Evolutionary conservation across 495 filamentous ascomycete species (phyloP).

Genomic region (Acidomyces sp.): DNA sequence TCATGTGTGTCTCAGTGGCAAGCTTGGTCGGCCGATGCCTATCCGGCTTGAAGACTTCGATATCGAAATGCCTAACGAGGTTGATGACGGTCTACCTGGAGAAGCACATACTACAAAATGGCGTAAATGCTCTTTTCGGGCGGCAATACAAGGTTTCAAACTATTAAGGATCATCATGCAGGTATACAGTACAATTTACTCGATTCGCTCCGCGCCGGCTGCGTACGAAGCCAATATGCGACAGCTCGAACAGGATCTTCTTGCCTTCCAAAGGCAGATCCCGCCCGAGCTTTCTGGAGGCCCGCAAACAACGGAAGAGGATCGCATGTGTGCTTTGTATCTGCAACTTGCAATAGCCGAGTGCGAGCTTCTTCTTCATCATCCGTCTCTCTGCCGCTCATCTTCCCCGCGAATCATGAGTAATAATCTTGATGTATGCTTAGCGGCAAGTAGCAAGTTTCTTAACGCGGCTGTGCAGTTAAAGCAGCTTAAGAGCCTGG

Average conservation of each 20-base stretch:
- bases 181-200: conserved; percentile 59
- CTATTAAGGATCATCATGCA: conserved; percentile 50
- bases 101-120: conserved; percentile 38
- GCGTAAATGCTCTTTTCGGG: conserved; percentile 47
- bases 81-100: conserved; percentile 52
- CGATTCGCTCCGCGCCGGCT: conserved; percentile 42
- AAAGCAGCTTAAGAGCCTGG: conserved; percentile 51
- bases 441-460: conserved; percentile 50
- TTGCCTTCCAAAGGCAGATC: conserved; percentile 41
- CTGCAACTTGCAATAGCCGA: conserved; percentile 36
- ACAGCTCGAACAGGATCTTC: conserved; percentile 47
- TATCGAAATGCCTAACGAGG: conserved; percentile 54
- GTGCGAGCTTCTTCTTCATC: conserved; percentile 44
- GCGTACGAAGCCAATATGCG: conserved; percentile 48
- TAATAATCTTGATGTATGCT: conserved; percentile 54
- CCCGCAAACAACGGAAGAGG: conserved; percentile 36
- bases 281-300: conserved; percentile 40
- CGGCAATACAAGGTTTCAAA: conserved; percentile 49
- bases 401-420: conserved; percentile 44
- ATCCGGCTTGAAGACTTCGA: conserved; percentile 59
- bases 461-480: conserved; percentile 46
- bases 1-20: conserved; percentile 52
- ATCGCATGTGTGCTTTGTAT: conserved; percentile 37
- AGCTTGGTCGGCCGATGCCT: conserved; percentile 63
- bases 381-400: conserved; percentile 57